Evolutionary conservation across 345 rosid species (phyloP), one percentile per base, ranked within the genome.

Genomic region (Microcos paniculata): DNA sequence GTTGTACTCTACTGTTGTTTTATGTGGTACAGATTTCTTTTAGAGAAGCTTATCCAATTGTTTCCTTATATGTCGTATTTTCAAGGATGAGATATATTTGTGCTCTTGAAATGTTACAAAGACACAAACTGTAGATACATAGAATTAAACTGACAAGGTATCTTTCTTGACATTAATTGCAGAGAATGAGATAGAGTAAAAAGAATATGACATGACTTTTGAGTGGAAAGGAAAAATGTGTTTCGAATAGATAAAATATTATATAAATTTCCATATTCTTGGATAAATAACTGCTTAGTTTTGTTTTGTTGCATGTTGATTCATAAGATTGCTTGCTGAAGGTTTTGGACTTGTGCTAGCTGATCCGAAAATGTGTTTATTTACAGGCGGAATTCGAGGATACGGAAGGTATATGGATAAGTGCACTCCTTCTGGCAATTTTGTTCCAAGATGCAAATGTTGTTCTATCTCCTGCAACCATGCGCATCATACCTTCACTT

Each of bases 341-440:
- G 28, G 38, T 35, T 55, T 55, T 62, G 64, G 40, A n/a, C n/a
- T n/a, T n/a, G n/a, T n/a, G n/a, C n/a, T 74, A 16, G 62, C 79
- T 73, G 7, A 79, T 64, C 70, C 19, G 55, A 56, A 48, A 71
- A 45, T 59, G 8, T 24, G 26, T 62, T 74, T 19, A 28, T 75
- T 72, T 70, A 49, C 91, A 91, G 96, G 89, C 88, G 52, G 96
- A 87, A 74, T 84, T 78, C 57, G 91, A 84, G 86, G 97, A 88
- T 74, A 81, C 83, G 1, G 92, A 89, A 71, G 92, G 91, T 73
- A 85, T 94, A 81, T 91, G 98, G 98, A 86, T 90, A 68, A 87
- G 84, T 56, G 87, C 93, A 51, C 81, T 94, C 84, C 84, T 92
- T 74, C 87, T 94, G 59, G 97, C 98, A 62, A 76, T 92, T 71